Conservation (phyloP, 108 stramenopile genomes). For the Conticribra weissflogii region DNA sequence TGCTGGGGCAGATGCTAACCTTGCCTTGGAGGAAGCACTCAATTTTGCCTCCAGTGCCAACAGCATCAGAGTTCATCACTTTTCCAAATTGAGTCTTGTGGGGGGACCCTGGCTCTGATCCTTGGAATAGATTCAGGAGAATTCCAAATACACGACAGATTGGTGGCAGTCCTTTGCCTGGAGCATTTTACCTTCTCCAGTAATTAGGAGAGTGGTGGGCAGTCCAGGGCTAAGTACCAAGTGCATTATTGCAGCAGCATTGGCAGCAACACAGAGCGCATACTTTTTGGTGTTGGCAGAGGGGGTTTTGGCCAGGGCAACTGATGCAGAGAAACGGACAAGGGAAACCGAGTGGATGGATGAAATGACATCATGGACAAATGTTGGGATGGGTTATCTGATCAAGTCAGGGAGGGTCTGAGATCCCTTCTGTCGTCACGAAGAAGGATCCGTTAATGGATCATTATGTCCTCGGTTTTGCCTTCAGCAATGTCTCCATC, state of each 20-base stretch:
- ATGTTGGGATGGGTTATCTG: too few species aligned
- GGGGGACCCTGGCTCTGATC: conserved; percentile 82
- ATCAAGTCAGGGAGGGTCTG: too few species aligned
- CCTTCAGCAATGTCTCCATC: too few species aligned
- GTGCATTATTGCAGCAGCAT: conserved; percentile 77
- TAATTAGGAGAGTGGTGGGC: conserved; percentile 76
- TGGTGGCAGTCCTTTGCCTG: conserved; percentile 75
- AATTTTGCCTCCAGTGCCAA: conserved; percentile 64
- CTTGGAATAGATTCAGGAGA: conserved; percentile 68
- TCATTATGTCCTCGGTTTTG: too few species aligned
- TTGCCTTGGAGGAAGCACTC: conserved; percentile 74
- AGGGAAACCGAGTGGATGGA: too few species aligned
- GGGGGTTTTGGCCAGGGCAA: conserved; percentile 68
- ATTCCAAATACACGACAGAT: conserved; percentile 40
- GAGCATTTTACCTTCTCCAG: conserved; percentile 75
- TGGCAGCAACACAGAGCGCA: conserved; percentile 86
- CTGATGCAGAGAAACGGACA: too few species aligned
- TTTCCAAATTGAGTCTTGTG: conserved; percentile 71
- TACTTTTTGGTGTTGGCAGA: conserved; percentile 81
- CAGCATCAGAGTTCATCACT: conserved; percentile 81
- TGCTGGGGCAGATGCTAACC: conserved; percentile 69
- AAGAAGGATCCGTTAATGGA: too few species aligned
- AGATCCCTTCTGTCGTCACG: too few species aligned
- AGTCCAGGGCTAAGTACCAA: conserved; percentile 71
- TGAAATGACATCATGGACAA: too few species aligned